These are phyloP conservation scores for Cyphellophora attinorum DNA, from an alignment of 2,329 filamentous ascomycete genomes.

Conservation along the genomic window DNA sequence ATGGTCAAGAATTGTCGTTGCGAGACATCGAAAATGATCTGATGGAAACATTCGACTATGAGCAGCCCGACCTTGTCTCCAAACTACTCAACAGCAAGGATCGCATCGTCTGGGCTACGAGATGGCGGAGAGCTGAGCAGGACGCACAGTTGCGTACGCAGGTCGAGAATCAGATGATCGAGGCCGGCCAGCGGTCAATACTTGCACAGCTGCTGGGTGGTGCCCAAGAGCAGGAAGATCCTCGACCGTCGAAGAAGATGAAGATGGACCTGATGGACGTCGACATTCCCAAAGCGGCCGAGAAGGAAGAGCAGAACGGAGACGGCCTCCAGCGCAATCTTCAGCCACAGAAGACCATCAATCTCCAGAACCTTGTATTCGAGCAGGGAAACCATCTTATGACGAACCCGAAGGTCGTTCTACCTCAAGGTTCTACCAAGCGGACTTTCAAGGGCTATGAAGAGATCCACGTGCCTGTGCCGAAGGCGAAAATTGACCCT, in stretches of 20 bases:
- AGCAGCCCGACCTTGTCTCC: slow-evolving; percentile 85
- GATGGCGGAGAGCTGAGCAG: slow-evolving; percentile 72
- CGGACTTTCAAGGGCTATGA: slow-evolving; percentile 96
- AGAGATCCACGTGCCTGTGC: slow-evolving; percentile 91
- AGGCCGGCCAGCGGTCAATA: slow-evolving; percentile 76
- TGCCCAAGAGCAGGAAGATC: slow-evolving; percentile 42
- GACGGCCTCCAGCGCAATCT: slow-evolving; percentile 69
- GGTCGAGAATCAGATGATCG: slow-evolving; percentile 83
- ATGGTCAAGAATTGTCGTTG: slow-evolving; percentile 73
- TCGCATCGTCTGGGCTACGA: slow-evolving; percentile 91
- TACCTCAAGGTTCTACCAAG: slow-evolving; percentile 92
- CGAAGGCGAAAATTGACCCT: slow-evolving; percentile 75
- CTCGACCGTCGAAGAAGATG: slow-evolving; percentile 67
- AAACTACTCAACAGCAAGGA: slow-evolving; percentile 87
- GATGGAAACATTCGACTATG: slow-evolving; percentile 97
- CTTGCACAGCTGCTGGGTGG: slow-evolving; percentile 80
- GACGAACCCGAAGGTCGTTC: slow-evolving; percentile 93
- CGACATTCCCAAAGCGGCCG: slow-evolving; percentile 57
- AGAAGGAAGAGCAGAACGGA: slow-evolving; percentile 48
- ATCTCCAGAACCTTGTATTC: slow-evolving; percentile 91
- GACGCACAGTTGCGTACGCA: slow-evolving; percentile 61
- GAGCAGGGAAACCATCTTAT: slow-evolving; percentile 98
- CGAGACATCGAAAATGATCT: slow-evolving; percentile 96
- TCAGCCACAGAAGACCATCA: slow-evolving; percentile 78
- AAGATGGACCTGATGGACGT: slow-evolving; percentile 81